Base-by-base conservation (phyloP, 768 basidiomycete species). In the Sarcodon aspratus region DNA sequence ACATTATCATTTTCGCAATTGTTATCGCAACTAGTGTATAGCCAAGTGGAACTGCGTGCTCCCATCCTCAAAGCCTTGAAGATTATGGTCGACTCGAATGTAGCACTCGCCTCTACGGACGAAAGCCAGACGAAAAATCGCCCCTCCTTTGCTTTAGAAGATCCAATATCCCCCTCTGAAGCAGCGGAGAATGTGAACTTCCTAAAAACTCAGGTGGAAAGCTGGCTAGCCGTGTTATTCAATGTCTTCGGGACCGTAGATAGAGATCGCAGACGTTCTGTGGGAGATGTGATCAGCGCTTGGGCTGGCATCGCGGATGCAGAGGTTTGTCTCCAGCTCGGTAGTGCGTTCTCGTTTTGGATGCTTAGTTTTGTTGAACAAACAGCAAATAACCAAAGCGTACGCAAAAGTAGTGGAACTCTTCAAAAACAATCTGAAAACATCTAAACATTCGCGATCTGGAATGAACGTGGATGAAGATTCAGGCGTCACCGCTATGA, bases 151-250 rank as follows among this genome's bases (percentile, higher is more conserved):
- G 55, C 65, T 9, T 60, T 59, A 37, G 54, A 50, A 12, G 59
- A 62, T 47, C 43, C 51, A 9, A 67, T 88, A 38, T 72, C 83
- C 9, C 67, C 69, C 12, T 71, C 72, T 36, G 75, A 80, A 57
- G 91, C 87, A 2, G 57, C 66, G 33, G 69, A 68, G 42, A 93
- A 93, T 55, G 54, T 97, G 27, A 69, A 62, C 1, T 85, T 86
- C 64, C 70, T 98, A 48, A 78, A 75, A 37, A 73, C 72, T 0
- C 85, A 97, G 60, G 83, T 76, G 0, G 87, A 92, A 61, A 96
- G 91, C 59, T 94, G 96, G 85, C 77, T 98, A 33, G 83, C 91
- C 1, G 92, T 98, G 5, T 71, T 96, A 42, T 93, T 98, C 72
- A 99, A 99, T 61, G 84, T 99, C n/a, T 98, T 95, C 65, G 78